Base-by-base conservation (phyloP, 768 basidiomycete genomes). In the Trametes punicea region DNA sequence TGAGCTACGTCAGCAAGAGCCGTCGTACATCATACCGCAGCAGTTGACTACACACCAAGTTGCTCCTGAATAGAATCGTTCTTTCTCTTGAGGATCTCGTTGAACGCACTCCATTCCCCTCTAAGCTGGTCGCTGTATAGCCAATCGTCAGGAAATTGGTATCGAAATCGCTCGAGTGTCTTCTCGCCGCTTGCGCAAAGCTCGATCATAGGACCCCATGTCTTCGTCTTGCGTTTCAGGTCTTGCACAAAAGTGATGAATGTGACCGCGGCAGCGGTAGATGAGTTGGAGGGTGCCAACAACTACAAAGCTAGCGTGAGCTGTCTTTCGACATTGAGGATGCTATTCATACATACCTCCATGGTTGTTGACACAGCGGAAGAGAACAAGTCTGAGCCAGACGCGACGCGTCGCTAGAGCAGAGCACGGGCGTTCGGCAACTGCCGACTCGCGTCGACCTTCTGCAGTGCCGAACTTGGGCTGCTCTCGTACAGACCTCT, bases 241-340 rank as follows among this genome's bases (percentile, higher is more conserved):
- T 98, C 97, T 73, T 99, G 97, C 2, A 99, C 96, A 69, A 98
- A 98, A 23, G 97, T 99, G 73, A 99, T 99, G 73, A 99, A 97
- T 2, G 92, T 90, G 62, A 99, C 97, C 71, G 97, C 94, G 48
- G 95, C 94, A 44, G 96, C 95, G 72, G 97, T 99, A 60, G 96
- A 96, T 30, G 91, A 91, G 68, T 87, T 90, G 69, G 83, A 80
- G 72, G 87, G 81, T 74, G 84, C 81, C 67, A 90, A 62, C 62
- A 66, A 65, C 71, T 73, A 41, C 8, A 39, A 18, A n/a, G n/a
- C 25, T 7, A 31, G 16, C 9, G 6, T 55, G 7, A 44, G 21
- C 1, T 3, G 18, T 39, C 31, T 49, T 6, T 34, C 34, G 5
- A 30, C 44, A 54, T 46, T 54, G 47, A 16, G 26, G 27, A 10